Conservation (phyloP, 768 basidiomycete species). For the Boletus edulis region DNA sequence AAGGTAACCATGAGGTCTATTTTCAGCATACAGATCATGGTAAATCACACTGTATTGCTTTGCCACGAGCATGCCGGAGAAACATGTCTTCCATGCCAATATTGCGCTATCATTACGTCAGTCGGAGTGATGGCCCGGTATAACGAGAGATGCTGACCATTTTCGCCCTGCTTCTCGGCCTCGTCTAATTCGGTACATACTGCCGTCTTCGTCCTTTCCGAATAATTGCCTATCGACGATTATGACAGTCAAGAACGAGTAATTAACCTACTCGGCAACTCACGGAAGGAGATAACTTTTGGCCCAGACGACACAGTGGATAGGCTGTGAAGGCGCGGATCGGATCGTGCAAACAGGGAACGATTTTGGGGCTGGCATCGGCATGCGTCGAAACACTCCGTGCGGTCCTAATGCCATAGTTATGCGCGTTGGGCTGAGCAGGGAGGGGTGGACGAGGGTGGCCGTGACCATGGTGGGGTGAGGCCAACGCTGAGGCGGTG, state of each 20-base stretch:
- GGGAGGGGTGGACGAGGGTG: too few relatives aligned
- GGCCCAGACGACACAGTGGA: conserved; percentile 99
- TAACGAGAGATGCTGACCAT: conserved; percentile 50
- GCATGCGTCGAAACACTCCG: conserved; percentile 93
- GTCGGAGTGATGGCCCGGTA: not conserved
- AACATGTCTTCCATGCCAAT: too few relatives aligned
- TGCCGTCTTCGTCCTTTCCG: conserved; percentile 86
- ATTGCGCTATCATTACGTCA: too few relatives aligned
- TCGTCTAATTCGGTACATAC: conserved; percentile 74
- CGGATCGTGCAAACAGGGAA: conserved; percentile 98
- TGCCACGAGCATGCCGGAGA: too few relatives aligned
- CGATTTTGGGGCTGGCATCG: conserved; percentile 88
- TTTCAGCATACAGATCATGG: too few relatives aligned
- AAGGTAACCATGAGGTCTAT: too few relatives aligned
- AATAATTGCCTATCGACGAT: conserved; percentile 74
- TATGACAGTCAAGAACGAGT: too few relatives aligned
- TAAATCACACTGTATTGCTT: too few relatives aligned
- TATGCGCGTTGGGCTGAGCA: too few relatives aligned
- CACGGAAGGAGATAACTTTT: conserved; percentile 96
- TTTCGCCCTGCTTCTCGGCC: conserved; percentile 91
- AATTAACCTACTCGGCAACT: conserved; percentile 24
- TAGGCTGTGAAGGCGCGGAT: conserved; percentile 93
- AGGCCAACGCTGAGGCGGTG: too few relatives aligned
- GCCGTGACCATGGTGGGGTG: too few relatives aligned
- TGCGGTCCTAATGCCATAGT: conserved; percentile 79